Conservation (phyloP, 305 asterid genomes). For the Solanum hybrid region DNA sequence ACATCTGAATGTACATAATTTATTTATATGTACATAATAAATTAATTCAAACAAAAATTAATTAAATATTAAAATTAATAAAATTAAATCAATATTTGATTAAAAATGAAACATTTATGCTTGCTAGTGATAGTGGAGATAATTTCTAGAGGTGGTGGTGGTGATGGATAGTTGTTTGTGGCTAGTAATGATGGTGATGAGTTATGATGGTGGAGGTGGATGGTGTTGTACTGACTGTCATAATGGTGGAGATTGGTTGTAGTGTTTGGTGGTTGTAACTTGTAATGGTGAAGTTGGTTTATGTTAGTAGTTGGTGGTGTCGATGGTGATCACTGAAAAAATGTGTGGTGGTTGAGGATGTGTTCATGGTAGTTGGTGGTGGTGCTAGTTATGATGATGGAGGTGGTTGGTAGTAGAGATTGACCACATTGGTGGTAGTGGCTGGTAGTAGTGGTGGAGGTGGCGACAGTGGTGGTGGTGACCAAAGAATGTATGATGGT, state of each 20-base stretch:
- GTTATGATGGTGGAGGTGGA: neutral
- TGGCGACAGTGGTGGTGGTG: neutral
- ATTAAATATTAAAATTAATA: too few species aligned
- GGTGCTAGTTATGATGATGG: neutral
- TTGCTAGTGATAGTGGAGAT: neutral
- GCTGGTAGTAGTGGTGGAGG: neutral
- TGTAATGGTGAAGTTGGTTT: neutral
- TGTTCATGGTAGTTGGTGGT: neutral
- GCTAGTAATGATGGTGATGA: neutral
- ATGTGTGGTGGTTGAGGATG: neutral
- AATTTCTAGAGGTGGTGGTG: neutral
- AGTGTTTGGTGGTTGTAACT: neutral
- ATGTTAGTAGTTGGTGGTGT: neutral
- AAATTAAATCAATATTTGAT: neutral
- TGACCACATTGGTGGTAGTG: neutral
- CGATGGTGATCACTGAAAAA: neutral
- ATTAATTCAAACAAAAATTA: too few species aligned
- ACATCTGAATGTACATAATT: neutral
- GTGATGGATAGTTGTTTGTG: neutral
- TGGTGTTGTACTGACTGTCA: neutral
- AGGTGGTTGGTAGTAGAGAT: neutral
- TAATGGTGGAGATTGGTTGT: neutral
- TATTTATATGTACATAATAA: neutral
- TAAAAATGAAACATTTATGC: neutral
- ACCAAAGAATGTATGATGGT: neutral